phyloP scores from a whole-genome alignment of 2,329 filamentous ascomycete genomes.

The Fusarium illudens region DNA sequence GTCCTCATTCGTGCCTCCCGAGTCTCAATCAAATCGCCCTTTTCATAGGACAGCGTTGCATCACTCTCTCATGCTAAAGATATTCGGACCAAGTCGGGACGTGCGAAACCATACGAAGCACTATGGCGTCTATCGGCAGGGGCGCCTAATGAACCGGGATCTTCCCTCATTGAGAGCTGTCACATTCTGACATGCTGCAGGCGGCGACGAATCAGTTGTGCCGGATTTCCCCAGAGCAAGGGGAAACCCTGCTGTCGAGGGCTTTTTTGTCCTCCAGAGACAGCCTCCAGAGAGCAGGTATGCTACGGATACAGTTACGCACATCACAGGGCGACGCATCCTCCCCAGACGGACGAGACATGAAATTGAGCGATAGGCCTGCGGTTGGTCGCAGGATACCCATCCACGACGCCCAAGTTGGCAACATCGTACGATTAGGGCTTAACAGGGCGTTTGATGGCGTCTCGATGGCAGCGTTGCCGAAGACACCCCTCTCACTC shows the following conservation, averaged over 20 bases:
- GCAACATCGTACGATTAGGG: constrained; percentile 33
- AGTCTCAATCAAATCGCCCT: neutral
- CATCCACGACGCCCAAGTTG: neutral
- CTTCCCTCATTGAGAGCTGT: neutral
- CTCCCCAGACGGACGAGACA: neutral
- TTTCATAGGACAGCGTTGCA: neutral
- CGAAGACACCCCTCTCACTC: constrained; percentile 15
- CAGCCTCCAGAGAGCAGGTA: neutral
- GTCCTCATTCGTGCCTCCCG: neutral
- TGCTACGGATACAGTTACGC: neutral
- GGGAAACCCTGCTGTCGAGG: neutral
- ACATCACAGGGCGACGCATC: neutral
- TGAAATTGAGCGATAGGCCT: neutral
- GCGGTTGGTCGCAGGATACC: neutral
- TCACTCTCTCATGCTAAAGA: neutral
- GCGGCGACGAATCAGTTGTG: neutral
- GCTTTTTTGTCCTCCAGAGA: neutral
- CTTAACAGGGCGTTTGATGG: constrained; percentile 16
- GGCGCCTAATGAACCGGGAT: neutral
- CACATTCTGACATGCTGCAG: neutral
- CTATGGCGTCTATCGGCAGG: neutral
- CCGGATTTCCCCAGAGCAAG: neutral
- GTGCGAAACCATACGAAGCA: neutral
- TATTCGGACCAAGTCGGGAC: neutral
- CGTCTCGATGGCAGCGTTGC: constrained; percentile 1